Conservation (phyloP, 148 eudicot species). For the Rhododendron molle region DNA sequence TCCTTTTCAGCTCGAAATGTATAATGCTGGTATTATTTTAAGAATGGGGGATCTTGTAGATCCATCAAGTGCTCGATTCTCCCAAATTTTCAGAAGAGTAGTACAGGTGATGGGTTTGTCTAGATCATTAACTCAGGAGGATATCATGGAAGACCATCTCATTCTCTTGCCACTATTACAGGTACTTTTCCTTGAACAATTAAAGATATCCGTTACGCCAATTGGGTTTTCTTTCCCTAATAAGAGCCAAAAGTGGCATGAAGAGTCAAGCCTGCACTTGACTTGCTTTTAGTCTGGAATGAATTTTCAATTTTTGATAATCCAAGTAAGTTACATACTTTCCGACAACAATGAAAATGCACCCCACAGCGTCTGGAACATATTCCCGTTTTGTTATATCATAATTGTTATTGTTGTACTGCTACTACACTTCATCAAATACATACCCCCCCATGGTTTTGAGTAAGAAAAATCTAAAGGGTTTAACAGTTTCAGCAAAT, state of each 20-base stretch:
- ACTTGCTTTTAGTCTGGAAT: neutral
- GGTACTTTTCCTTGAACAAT: slow-evolving; percentile 25
- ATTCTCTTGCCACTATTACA: slow-evolving; percentile 45
- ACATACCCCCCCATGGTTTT: neutral
- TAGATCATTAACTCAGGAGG: slow-evolving; percentile 22
- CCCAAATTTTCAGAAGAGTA: slow-evolving; percentile 40
- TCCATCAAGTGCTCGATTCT: slow-evolving; percentile 42
- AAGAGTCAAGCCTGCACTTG: neutral
- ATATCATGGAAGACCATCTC: slow-evolving; percentile 42
- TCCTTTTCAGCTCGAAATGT: slow-evolving; percentile 64
- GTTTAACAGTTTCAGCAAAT: neutral
- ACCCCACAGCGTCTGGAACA: neutral
- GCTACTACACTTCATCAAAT: neutral
- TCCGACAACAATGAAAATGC: neutral
- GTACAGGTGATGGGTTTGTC: slow-evolving; percentile 31
- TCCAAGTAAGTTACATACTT: neutral
- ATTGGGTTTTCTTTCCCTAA: neutral
- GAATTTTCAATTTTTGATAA: neutral
- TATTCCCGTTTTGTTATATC: neutral
- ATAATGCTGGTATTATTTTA: slow-evolving; percentile 58
- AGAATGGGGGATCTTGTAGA: slow-evolving; percentile 34
- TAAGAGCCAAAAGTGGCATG: slow-evolving; percentile 7
- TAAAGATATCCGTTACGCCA: neutral
- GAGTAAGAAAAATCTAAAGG: neutral
- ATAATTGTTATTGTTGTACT: neutral